phyloP scores from a whole-genome alignment of 1,284 basidiomycete genomes.

The Hypsizygus ulmarius region DNA sequence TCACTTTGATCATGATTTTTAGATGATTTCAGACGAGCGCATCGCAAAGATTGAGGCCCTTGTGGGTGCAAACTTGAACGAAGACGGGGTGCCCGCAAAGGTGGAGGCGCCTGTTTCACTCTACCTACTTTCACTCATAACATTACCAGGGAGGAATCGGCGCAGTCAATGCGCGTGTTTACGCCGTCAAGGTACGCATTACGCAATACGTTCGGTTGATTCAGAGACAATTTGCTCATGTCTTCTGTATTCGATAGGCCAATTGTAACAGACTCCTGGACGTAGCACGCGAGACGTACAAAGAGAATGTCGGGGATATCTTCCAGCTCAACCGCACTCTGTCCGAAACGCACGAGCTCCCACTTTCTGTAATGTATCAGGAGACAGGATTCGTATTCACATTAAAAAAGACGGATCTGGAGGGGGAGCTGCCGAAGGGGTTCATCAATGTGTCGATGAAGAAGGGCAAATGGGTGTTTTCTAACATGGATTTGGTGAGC shows the following conservation, averaged over 20 bases:
- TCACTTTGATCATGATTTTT: neutral
- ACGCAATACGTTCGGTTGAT: neutral
- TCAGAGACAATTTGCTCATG: neutral
- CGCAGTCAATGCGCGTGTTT: slow-evolving; percentile 73
- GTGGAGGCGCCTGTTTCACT: slow-evolving; percentile 32
- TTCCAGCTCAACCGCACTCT: slow-evolving; percentile 60
- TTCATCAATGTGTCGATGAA: slow-evolving; percentile 70
- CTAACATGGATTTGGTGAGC: slow-evolving; percentile 75
- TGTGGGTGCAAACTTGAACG: slow-evolving; percentile 68
- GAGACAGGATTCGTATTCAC: slow-evolving; percentile 71
- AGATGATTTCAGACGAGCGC: slow-evolving; percentile 75
- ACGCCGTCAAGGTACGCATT: slow-evolving; percentile 68
- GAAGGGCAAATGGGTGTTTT: slow-evolving; percentile 73
- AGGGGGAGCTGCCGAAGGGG: slow-evolving; percentile 60
- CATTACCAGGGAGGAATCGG: slow-evolving; percentile 61
- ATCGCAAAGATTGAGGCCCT: slow-evolving; percentile 59
- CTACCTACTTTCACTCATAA: slow-evolving; percentile 1
- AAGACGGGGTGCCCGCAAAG: slow-evolving; percentile 59
- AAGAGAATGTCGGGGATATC: slow-evolving; percentile 87
- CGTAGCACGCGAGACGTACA: slow-evolving; percentile 89
- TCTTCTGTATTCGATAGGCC: slow-evolving; percentile 40
- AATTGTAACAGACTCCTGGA: slow-evolving; percentile 83
- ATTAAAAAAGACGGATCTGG: slow-evolving; percentile 63
- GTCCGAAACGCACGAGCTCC: slow-evolving; percentile 59
- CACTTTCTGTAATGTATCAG: slow-evolving; percentile 66